These are phyloP conservation scores for Durotheca rogersii DNA, from an alignment of 495 filamentous ascomycete species.

Conservation along the genomic window DNA sequence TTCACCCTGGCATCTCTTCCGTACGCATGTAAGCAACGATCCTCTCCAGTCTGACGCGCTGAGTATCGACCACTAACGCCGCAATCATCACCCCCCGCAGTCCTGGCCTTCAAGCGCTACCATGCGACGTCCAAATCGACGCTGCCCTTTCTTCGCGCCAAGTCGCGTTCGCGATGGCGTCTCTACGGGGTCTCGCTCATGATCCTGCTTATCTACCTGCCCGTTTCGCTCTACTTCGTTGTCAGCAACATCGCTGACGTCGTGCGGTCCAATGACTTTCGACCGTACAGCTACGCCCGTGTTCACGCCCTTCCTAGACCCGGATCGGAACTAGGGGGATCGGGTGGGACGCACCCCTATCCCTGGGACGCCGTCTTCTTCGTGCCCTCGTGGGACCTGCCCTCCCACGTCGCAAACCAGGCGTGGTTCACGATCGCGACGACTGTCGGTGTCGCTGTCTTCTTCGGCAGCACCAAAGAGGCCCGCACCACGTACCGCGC, in stretches of 20 bases:
- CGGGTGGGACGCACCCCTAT: constrained; percentile 51
- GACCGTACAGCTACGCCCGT: constrained; percentile 47
- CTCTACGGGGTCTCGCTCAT: constrained; percentile 72
- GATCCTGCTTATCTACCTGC: constrained; percentile 66
- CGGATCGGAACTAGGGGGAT: too few relatives aligned
- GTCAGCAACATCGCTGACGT: constrained; percentile 52
- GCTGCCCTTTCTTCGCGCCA: constrained; percentile 55
- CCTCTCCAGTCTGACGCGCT: too few relatives aligned
- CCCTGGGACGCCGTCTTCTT: constrained; percentile 63
- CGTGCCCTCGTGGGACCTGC: constrained; percentile 54
- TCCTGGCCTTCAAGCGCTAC: constrained; percentile 66
- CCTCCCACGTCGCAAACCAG: constrained; percentile 53
- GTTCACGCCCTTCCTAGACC: too few relatives aligned
- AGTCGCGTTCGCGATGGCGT: constrained; percentile 69
- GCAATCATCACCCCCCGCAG: constrained; percentile 40
- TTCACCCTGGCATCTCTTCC: constrained; percentile 62
- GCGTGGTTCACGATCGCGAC: constrained; percentile 66
- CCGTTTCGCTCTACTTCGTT: constrained; percentile 62
- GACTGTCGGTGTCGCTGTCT: constrained; percentile 64
- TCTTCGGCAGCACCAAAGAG: constrained; percentile 82
- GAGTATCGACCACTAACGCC: constrained; percentile 9
- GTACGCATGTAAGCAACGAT: constrained; percentile 66
- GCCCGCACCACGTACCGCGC: constrained; percentile 69
- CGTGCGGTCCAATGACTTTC: constrained; percentile 44
- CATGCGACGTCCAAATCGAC: constrained; percentile 65